These are phyloP conservation scores for Dictyophora rubrovolvata DNA, from an alignment of 768 basidiomycete genomes.

Conservation along the genomic window DNA sequence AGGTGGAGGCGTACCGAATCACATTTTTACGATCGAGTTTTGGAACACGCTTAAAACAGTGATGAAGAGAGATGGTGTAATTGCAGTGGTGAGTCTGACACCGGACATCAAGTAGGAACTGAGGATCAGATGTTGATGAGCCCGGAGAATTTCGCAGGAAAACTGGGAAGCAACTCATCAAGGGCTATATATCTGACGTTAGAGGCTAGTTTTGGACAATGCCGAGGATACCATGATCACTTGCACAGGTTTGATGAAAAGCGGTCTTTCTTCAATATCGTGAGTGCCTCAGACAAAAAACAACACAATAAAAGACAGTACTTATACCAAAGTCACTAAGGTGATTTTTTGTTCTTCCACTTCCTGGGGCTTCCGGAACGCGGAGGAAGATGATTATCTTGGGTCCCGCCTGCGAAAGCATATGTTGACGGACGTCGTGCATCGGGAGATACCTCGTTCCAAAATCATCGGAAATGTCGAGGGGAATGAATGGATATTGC, in stretches of 20 bases:
- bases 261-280: constrained; percentile 64
- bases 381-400: constrained; percentile 49
- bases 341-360: constrained; percentile 66
- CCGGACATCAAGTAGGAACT: not conserved
- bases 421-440: constrained; percentile 40
- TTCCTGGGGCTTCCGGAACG: constrained; percentile 49
- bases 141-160: constrained; percentile 76
- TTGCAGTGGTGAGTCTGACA: constrained; percentile 59
- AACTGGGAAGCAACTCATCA: constrained; percentile 48
- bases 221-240: constrained; percentile 76
- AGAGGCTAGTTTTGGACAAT: constrained; percentile 58
- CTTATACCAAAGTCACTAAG: constrained; percentile 26
- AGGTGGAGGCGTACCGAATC: constrained; percentile 81
- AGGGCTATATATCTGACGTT: constrained; percentile 64
- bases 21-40: constrained; percentile 78
- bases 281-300: constrained; percentile 27
- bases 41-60: constrained; percentile 60
- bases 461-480: constrained; percentile 18
- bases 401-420: constrained; percentile 56
- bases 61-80: constrained; percentile 59
- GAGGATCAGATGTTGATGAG: not conserved
- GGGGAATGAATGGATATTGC: constrained; percentile 42
- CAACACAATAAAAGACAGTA: not conserved
- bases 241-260: constrained; percentile 38
- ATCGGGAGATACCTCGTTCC: constrained; percentile 44